Base-by-base conservation (phyloP, 306 rosid species). In the Dalbergia oliveri region DNA sequence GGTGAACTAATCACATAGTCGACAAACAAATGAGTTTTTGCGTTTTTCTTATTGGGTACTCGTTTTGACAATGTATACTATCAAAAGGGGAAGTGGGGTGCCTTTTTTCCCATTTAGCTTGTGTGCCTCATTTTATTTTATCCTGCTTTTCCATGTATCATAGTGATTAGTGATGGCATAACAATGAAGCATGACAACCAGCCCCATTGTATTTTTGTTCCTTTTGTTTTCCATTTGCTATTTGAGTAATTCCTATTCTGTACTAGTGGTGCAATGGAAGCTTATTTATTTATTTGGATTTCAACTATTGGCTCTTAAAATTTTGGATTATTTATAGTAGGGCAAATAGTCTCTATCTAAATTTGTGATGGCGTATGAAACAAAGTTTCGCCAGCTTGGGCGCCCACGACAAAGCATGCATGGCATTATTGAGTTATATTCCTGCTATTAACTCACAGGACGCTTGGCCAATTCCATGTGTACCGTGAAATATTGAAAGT, bases 1-100 rank as follows among this genome's bases (percentile, higher is more conserved):
- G 78, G 35, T 63, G 69, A 71, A 69, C 68, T 34, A 59, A 56
- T 86, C 61, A 49, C 41, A 76, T 71, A 63, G 45, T 54, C 77
- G 1, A 37, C 41, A 37, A 70, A 50, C 74, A 18, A 43, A 65
- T 41, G 77, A 53, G 15, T 64, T 47, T 8, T 72, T 60, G 5
- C n/a, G 43, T 66, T 57, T 56, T 21, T 39, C 26, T 59, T 69
- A n/a, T 66, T 66, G 15, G 47, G 65, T 15, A 4, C 54, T 59
- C 21, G 2, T 19, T 21, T 15, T 37, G 37, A 47, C 33, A 43
- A 13, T 54, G 69, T 73, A 34, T 45, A 31, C 33, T 73, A n/a
- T 67, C 54, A 2, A 66, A 37, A 35, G 68, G 50, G 33, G 8
- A 50, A 50, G 57, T 4, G 57, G 56, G 57, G 57, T 11, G 1